Base-by-base conservation (phyloP, 306 rosid genomes). In the Cyclanthera cordifolia region DNA sequence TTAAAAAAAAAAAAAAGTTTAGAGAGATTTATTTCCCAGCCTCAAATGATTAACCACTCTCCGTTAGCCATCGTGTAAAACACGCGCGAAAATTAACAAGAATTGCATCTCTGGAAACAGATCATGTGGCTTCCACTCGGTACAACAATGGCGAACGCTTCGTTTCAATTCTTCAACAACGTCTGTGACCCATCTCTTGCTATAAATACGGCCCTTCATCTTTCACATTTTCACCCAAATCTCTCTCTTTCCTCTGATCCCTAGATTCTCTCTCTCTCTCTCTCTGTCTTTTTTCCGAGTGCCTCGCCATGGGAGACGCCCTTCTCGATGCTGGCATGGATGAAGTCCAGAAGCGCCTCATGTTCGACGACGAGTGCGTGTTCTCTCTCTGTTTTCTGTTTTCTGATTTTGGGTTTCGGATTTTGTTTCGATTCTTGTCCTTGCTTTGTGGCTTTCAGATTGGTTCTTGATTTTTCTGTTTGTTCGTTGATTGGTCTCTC, bases 311-410 rank as follows among this genome's bases (percentile, higher is more conserved):
- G 96, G 90, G 77, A 52, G 87, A 78, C 69, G 72, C 78, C 6
- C 65, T 57, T 50, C 72, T 85, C 11, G 96, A 90, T 37, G 81
- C 94, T 13, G 91, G 80, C 75, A 93, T 93, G 99, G 96, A 93
- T 83, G 95, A 91, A 49, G 95, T 90, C 79, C 99, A 93, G 82
- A 87, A 92, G 71, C 99, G 99, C 78, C 95, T 93, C 70, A 93
- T 93, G 99, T 93, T 93, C 24, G 99, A 88, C 2, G 96, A 93
- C 81, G 96, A 93, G 99, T 93, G 34, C 2, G 96, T 83, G 10
- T 45, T 53, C 19, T 16, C 2, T 3, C 15, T 14, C 2, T 45
- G 23, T 10, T 8, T n/a, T 34, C 8, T 59, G 9, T 1, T 68
- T 13, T 32, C 34, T 21, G 5, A 1, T 51, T 7, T 51, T 9